Base-by-base conservation (phyloP, 202 grass and related monocot species). In the Panicum virgatum region DNA sequence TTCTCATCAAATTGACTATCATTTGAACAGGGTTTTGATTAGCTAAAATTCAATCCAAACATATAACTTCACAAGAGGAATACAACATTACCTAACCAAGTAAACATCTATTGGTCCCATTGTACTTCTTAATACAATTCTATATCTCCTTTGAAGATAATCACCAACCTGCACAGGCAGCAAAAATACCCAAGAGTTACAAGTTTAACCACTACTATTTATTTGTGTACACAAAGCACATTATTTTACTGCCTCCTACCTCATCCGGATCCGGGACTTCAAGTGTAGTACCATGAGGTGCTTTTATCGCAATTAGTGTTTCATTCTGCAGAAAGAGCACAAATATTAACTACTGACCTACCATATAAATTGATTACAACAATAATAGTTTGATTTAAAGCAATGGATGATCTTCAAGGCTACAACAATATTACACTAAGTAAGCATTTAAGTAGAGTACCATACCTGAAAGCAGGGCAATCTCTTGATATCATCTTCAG, bases 31-130 rank as follows among this genome's bases (percentile, higher is more conserved):
- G 39, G 22, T 56, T 75, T 43, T 71, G 45, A 80, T 87, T 36
- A 90, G 80, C 47, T 76, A 72, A 48, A 45, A 75, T 75, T 58
- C 1, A 26, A 4, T 75, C 30, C 18, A 57, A 37, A 68, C 59
- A 75, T 79, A 53, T 69, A 80, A 46, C 38, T 76, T 53, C 52
- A 83, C 14, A 27, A 73, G 68, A 78, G 59, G 38, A 82, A 75
- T 34, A 40, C 34, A 57, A 11, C 74, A 66, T 84, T 90, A 99
- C 96, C 96, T 99, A 62, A 99, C 96, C 81, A 99, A 92, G 75
- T 99, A 99, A 86, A 99, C 96, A 94, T 99, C 96, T 92, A 99
- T 99, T 46, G 93, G 96, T 9, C 96, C 93, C 91, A 94, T 93
- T 46, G 87, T 99, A 80, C 96, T 99, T 92, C 96, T 87, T 84